These are phyloP conservation scores for Venturia aucupariae DNA, from an alignment of 2,329 filamentous ascomycete species.

Conservation along the genomic window DNA sequence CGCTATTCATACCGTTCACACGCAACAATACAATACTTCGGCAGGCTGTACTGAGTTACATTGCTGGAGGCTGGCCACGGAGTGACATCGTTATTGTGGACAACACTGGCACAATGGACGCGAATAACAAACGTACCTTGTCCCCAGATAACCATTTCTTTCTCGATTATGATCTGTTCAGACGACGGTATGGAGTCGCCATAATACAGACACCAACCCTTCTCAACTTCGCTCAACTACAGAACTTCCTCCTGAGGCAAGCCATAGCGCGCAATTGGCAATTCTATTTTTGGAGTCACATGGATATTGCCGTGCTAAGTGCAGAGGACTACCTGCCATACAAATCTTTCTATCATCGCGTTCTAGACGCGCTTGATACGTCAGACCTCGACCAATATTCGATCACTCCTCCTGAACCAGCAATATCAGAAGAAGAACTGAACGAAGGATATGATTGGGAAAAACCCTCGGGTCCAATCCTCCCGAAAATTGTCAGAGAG, in stretches of 20 bases:
- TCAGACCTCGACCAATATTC: slow-evolving; percentile 11
- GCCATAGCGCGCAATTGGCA: slow-evolving; percentile 37
- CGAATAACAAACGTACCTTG: slow-evolving; percentile 41
- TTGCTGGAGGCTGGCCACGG: slow-evolving; percentile 50
- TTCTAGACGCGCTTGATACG: slow-evolving; percentile 19
- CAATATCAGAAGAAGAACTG: slow-evolving; percentile 7
- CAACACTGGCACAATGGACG: slow-evolving; percentile 48
- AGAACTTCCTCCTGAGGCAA: slow-evolving; percentile 44
- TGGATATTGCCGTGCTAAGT: slow-evolving; percentile 42
- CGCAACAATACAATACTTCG: slow-evolving; percentile 46
- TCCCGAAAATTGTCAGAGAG: neutral
- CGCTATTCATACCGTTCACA: slow-evolving; percentile 52
- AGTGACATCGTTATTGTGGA: slow-evolving; percentile 50
- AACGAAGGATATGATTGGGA: slow-evolving; percentile 1
- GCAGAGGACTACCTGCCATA: slow-evolving; percentile 29
- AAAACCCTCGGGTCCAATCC: slow-evolving; percentile 4
- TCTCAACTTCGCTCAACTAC: slow-evolving; percentile 46
- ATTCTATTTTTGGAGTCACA: slow-evolving; percentile 50
- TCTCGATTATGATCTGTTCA: slow-evolving; percentile 43
- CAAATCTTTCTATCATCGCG: slow-evolving; percentile 24
- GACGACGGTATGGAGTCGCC: slow-evolving; percentile 34
- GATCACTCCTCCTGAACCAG: slow-evolving; percentile 3
- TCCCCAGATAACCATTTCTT: slow-evolving; percentile 48
- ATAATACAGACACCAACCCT: slow-evolving; percentile 43
- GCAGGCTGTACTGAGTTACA: slow-evolving; percentile 48